These are phyloP conservation scores for Pelargonium australe DNA, from an alignment of 441 rosid species.

Conservation along the genomic window DNA sequence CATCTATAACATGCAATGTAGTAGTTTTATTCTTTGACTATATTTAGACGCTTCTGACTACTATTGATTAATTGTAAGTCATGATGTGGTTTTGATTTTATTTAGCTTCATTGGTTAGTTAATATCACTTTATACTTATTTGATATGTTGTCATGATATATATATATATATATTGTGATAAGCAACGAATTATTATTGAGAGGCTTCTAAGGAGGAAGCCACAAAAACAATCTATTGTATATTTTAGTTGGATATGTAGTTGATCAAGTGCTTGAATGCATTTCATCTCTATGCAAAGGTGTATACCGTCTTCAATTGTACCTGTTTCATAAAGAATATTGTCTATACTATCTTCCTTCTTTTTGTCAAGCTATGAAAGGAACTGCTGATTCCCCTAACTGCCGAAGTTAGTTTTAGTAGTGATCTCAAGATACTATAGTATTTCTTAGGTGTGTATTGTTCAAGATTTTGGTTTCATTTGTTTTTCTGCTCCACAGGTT, in stretches of 20 bases:
- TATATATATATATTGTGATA: too few relatives aligned
- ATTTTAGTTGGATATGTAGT: neutral
- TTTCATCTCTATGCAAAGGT: neutral
- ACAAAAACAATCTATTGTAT: neutral
- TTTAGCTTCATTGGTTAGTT: neutral
- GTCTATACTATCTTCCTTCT: too few relatives aligned
- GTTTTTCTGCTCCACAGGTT: slow-evolving; percentile 49
- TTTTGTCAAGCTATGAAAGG: too few relatives aligned
- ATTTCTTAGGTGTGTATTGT: neutral
- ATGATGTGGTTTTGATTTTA: neutral
- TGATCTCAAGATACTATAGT: neutral
- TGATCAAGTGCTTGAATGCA: neutral
- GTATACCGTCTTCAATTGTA: neutral
- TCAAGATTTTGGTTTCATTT: slow-evolving; percentile 14
- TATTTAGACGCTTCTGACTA: neutral
- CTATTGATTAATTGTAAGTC: neutral
- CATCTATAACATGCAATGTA: neutral
- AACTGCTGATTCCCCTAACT: too few relatives aligned
- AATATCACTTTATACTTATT: neutral
- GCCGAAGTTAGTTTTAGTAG: too few relatives aligned
- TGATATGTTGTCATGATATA: neutral
- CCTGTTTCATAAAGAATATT: neutral
- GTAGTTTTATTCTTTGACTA: neutral
- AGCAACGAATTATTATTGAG: too few relatives aligned
- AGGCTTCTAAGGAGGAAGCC: too few relatives aligned